phyloP scores from a whole-genome alignment of 768 basidiomycete species.

The Tricholoma sp. region DNA sequence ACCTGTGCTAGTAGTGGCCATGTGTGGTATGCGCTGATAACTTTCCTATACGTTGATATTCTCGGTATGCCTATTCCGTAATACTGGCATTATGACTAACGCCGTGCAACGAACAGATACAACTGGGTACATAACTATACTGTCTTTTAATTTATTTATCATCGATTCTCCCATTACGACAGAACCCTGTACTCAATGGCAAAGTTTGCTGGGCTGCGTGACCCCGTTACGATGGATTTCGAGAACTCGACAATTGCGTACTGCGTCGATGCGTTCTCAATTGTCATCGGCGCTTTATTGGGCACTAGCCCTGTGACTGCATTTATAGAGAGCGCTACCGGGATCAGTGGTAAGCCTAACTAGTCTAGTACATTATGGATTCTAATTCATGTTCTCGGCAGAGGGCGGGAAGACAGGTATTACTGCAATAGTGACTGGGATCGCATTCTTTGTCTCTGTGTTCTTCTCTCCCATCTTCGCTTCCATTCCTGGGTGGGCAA shows the following conservation, averaged over 20 bases:
- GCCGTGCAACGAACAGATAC: conserved; percentile 33
- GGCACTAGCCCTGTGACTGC: conserved; percentile 81
- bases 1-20: conserved; percentile 48
- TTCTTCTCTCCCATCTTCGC: conserved; percentile 91
- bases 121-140: conserved; percentile 31
- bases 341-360: conserved; percentile 53
- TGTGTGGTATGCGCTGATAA: conserved; percentile 85
- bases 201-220: conserved; percentile 83
- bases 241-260: conserved; percentile 80
- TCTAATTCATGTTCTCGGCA: conserved; percentile 12
- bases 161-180: conserved; percentile 29
- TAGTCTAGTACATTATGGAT: neutral
- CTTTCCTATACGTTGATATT: conserved; percentile 88
- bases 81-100: neutral
- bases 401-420: conserved; percentile 90
- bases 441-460: conserved; percentile 77
- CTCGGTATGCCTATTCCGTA: conserved; percentile 44
- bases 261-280: conserved; percentile 77
- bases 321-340: conserved; percentile 78
- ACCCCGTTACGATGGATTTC: conserved; percentile 81
- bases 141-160: neutral
- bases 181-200: conserved; percentile 90
- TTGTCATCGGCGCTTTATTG: conserved; percentile 75
- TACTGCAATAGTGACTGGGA: conserved; percentile 65
- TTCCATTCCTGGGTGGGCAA: conserved; percentile 83